A percentile compares a stretch with the other conserved stretches of the same genome.
Evolutionary conservation across 73 alveolate species (phyloP).

Genomic region (Urostyla sp.): DNA sequence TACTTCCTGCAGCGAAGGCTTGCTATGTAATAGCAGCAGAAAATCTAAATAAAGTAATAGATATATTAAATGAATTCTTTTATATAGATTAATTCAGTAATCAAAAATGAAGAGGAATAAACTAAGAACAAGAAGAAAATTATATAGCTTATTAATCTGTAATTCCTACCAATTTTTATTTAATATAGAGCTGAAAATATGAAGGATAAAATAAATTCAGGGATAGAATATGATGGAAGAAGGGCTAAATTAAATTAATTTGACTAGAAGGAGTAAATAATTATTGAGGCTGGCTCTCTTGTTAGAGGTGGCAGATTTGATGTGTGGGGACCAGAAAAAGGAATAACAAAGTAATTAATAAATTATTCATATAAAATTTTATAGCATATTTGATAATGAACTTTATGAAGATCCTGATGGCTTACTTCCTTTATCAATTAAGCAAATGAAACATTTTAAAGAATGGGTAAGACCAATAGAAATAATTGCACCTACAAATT

Average conservation of each 20-base stretch:
- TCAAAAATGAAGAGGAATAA: constrained; percentile 48
- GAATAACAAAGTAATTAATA: constrained; percentile 35
- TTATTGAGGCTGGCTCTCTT: constrained; percentile 54
- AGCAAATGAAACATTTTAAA: constrained; percentile 43
- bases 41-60: constrained; percentile 33
- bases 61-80: neutral
- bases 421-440: constrained; percentile 51
- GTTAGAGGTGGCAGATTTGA: constrained; percentile 63
- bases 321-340: constrained; percentile 55
- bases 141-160: constrained; percentile 3
- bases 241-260: constrained; percentile 22
- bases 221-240: constrained; percentile 41
- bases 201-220: constrained; percentile 43
- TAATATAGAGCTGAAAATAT: constrained; percentile 36
- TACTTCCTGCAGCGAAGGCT: constrained; percentile 52
- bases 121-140: constrained; percentile 15
- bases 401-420: constrained; percentile 71
- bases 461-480: constrained; percentile 65
- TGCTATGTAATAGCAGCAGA: constrained; percentile 55
- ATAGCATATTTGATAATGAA: constrained; percentile 48
- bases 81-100: constrained; percentile 20
- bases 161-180: neutral
- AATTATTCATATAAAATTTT: neutral
- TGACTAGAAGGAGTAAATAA: constrained; percentile 40
- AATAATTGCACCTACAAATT: constrained; percentile 6